phyloP scores from a whole-genome alignment of 2,329 filamentous ascomycete species.

The Aspergillus aculeatinus region DNA sequence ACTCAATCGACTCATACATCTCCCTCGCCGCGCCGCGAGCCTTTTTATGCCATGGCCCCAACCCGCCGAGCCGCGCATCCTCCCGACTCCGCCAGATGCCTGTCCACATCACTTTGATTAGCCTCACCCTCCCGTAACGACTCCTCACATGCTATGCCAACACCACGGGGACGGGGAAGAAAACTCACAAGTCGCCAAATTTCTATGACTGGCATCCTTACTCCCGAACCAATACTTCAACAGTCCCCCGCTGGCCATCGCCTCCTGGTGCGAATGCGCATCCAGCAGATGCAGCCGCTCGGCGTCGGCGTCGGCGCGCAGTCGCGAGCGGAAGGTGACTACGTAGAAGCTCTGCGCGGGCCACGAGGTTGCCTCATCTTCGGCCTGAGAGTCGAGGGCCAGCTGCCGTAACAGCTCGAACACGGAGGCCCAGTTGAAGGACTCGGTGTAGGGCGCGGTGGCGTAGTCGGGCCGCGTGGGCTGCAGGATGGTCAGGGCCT shows the following conservation, averaged over 20 bases:
- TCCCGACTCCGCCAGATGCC: constrained; percentile 63
- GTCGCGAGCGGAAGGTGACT: constrained; percentile 75
- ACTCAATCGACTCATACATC: constrained; percentile 64
- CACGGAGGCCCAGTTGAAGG: constrained; percentile 78
- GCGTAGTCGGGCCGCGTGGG: constrained; percentile 70
- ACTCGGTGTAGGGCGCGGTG: constrained; percentile 67
- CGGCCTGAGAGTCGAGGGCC: constrained; percentile 25
- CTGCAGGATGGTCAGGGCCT: constrained; percentile 65
- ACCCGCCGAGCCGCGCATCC: constrained; percentile 61
- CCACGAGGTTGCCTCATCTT: constrained; percentile 46
- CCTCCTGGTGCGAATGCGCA: constrained; percentile 75
- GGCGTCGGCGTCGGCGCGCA: constrained; percentile 66
- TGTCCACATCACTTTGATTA: constrained; percentile 33
- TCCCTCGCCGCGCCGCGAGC: constrained; percentile 51
- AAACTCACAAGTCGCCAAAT: constrained; percentile 74
- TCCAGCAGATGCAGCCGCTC: constrained; percentile 71
- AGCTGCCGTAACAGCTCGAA: constrained; percentile 56
- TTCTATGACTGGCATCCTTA: constrained; percentile 67
- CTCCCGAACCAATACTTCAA: constrained; percentile 92
- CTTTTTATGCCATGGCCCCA: constrained; percentile 57
- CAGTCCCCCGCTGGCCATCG: constrained; percentile 74
- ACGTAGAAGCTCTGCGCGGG: constrained; percentile 71
- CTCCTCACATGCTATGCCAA: background rate
- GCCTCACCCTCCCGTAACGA: background rate
- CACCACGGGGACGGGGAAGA: background rate